Percentiles rank a stretch among this genome's conserved stretches.
These are phyloP conservation scores for Berberis vulgaris DNA, from an alignment of 164 flowering plant genomes.

Conservation along the genomic window DNA sequence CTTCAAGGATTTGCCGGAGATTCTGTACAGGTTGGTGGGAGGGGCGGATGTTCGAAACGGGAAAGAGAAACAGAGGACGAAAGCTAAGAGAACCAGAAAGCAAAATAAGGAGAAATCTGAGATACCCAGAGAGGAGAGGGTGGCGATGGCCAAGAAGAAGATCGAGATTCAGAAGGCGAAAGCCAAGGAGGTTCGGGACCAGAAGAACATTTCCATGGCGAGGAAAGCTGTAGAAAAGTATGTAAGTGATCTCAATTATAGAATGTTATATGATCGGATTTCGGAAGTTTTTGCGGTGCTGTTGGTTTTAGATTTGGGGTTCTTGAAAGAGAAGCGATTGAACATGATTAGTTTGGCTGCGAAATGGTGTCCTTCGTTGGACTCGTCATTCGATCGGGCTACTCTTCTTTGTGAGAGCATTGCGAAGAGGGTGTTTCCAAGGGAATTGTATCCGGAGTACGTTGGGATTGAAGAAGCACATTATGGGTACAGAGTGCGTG, in stretches of 20 bases:
- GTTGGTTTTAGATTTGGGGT: constrained; percentile 10
- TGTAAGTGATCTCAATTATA: constrained; percentile 14
- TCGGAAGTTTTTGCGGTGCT: constrained; percentile 13
- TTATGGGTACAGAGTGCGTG: constrained; percentile 22
- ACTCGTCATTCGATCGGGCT: constrained; percentile 15
- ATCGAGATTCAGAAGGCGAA: constrained; percentile 6
- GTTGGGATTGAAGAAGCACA: constrained; percentile 28
- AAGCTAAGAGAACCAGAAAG: background rate
- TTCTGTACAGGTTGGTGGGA: constrained; percentile 23
- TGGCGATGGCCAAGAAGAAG: constrained; percentile 3
- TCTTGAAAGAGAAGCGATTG: constrained; percentile 9
- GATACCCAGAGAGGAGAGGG: constrained; percentile 3
- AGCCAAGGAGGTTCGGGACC: constrained; percentile 16
- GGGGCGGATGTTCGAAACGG: constrained; percentile 19
- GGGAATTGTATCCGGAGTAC: constrained; percentile 13
- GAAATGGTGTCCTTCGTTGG: constrained; percentile 25
- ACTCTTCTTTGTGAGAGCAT: constrained; percentile 20
- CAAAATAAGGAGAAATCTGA: background rate
- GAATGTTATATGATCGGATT: constrained; percentile 11
- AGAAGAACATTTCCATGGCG: constrained; percentile 14
- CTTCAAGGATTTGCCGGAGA: constrained; percentile 29
- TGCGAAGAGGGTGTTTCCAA: constrained; percentile 19
- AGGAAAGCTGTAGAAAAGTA: constrained; percentile 23
- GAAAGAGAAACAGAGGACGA: background rate
- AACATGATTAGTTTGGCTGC: constrained; percentile 18